Base-by-base conservation (phyloP, 352 stramenopile genomes). In the Phytophthora pini region DNA sequence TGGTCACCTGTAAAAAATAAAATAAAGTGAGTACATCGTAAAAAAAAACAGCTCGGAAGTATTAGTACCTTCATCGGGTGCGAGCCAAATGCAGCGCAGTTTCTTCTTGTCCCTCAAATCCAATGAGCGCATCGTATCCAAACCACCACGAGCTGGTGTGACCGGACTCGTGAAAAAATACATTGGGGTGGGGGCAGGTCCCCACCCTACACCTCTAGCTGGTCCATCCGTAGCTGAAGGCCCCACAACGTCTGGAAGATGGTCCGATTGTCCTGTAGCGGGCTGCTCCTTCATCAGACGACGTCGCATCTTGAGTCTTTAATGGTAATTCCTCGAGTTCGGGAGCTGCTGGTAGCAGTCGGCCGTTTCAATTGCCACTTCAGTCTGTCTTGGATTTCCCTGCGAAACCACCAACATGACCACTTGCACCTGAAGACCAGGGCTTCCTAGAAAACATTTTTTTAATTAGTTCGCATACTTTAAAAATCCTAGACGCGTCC, bases 81-180 rank as follows among this genome's bases (percentile, higher is more conserved):
- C 72, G 12, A 91, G 74, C 82, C 82, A 91, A 53, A 91, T 87
- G 40, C 71, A 82, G 0, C 77, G 76, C 46, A 91, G 65, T 40
- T 88, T 91, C 65, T 87, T 82, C 70, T 86, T 88, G 61, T 89
- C 77, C 7, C 80, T 76, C 49, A 89, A 46, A 63, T 88, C 77
- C 7, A 89, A 54, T 20, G 71, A 71, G 12, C 79, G 36, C 44
- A 68, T 60, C 17, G 67, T 50, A 45, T 65, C 56, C 31, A 56
- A 22, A 10, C 56, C 40, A 26, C 47, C 36, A 36, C 59, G 56
- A 36, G 50, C 13, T 2, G 61, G 61, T 9, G 61, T 20, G 10
- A 52, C 62, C 7, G 61, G 38, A 58, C 61, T 75, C 17, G 61
- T 58, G 41, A 75, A 71, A 38, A 71, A 63, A 67, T 75, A 75